Percentiles rank a stretch among this genome's conserved stretches.
phyloP scores from a whole-genome alignment of 768 basidiomycete genomes.

The Lyophyllum semitale region DNA sequence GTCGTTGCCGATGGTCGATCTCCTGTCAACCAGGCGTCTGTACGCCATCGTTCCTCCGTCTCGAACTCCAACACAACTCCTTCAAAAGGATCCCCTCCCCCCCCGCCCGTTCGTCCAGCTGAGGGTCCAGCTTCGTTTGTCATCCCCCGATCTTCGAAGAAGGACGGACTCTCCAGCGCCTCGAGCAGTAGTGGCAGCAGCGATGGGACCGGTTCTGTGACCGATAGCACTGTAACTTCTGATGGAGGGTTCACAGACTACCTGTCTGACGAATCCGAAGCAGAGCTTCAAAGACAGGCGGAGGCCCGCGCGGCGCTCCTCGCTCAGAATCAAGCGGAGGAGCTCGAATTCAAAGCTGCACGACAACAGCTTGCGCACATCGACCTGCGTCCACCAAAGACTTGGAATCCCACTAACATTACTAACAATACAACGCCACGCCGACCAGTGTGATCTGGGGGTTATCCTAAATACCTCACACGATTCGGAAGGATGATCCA shows the following conservation, averaged over 20 bases:
- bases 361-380: conserved; percentile 76
- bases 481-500: conserved; percentile 5
- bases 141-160: conserved; percentile 29
- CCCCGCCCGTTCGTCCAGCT: conserved; percentile 17
- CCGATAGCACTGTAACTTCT: conserved; percentile 79
- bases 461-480: neutral
- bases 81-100: conserved; percentile 19
- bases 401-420: conserved; percentile 64
- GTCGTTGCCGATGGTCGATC: conserved; percentile 35
- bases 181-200: conserved; percentile 67
- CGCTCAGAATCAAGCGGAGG: conserved; percentile 81
- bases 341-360: conserved; percentile 79
- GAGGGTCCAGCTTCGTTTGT: conserved; percentile 28
- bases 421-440: conserved; percentile 28
- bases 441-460: conserved; percentile 11
- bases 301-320: conserved; percentile 76
- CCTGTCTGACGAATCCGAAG: conserved; percentile 90
- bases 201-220: conserved; percentile 62
- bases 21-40: conserved; percentile 18
- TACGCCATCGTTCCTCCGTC: conserved; percentile 31
- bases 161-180: conserved; percentile 44
- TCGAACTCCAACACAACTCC: conserved; percentile 19
- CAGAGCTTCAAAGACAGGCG: conserved; percentile 83
- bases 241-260: conserved; percentile 91
- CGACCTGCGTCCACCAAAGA: conserved; percentile 74